Evolutionary conservation across 164 flowering plant species (phyloP), one percentile per base, ranked within the genome.

Genomic region (Magnolia changhungtana): DNA sequence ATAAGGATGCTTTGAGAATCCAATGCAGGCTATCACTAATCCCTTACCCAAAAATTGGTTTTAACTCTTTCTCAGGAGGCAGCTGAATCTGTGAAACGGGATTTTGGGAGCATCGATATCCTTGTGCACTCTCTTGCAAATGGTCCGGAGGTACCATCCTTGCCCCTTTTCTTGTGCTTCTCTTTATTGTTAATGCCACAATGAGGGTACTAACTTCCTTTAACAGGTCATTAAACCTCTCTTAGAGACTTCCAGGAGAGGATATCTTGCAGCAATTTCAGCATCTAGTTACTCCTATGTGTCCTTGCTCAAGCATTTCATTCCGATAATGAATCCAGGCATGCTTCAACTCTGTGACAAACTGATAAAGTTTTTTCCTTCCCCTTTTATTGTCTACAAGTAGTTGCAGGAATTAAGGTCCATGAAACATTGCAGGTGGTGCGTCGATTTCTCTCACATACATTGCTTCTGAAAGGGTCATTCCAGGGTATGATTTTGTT

Each of bases 111-210:
- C 88, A 92, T 95, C 81, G 99, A 95, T 82, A 92, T 95, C 75
- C 99, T 95, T 76, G 99, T 95, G 75, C 99, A 95, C 73, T 95
- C 99, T 45, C 96, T 95, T 80, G 99, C 99, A 23, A 95, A 95
- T 85, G 98, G 99, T 10, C 99, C 98, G 61, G 99, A 95, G 93
- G 98, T 95, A 84, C 1, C 52, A n/a, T 68, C n/a, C 11, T 71
- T 74, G 23, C 24, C 71, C 20, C 58, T 71, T 68, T n/a, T 50
- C 23, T 31, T 70, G 24, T 24, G 45, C 23, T 49, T 50, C 18
- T 18, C 11, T n/a, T 74, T 31, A 1, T 61, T 50, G 2, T 58
- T 77, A 23, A 6, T 2, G 19, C 16, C 69, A 50, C 21, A 4
- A 1, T 66, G 45, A 37, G 13, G 58, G n/a, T 29, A 10, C 14